Evolutionary conservation across 139 green algal species (phyloP).

Genomic region (Chlamydomonas schloesseri): DNA sequence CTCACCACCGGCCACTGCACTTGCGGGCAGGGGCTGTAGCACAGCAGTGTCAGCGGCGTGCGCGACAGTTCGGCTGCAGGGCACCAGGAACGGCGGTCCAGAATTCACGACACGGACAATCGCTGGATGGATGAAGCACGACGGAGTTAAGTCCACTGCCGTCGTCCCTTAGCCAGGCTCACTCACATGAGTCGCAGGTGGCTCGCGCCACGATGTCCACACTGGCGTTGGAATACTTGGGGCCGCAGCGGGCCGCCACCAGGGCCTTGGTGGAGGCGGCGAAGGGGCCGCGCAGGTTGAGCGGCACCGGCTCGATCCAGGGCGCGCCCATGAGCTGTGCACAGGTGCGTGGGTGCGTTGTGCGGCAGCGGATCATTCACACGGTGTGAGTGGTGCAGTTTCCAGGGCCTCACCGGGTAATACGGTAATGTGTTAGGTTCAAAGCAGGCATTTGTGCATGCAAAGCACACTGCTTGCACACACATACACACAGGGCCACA

Average conservation of each 20-base stretch:
- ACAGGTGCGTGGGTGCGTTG: not conserved
- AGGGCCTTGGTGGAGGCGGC: not conserved
- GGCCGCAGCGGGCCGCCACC: not conserved
- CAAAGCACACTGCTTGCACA: no score
- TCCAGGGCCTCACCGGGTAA: no score
- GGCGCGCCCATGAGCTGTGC: not conserved
- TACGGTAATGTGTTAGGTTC: no score
- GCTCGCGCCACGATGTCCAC: not conserved
- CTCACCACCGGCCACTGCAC: not conserved
- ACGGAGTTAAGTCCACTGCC: no score
- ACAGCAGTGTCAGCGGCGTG: not conserved
- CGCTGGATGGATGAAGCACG: no score
- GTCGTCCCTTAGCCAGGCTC: no score
- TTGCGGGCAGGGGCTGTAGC: not conserved
- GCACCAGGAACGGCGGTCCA: no score
- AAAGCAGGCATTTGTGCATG: no score
- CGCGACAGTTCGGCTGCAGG: not conserved
- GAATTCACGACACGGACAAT: no score
- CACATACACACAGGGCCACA: no score
- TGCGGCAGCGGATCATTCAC: no score
- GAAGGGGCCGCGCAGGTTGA: not conserved
- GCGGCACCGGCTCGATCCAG: not conserved
- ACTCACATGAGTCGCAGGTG: not conserved
- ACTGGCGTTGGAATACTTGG: not conserved
- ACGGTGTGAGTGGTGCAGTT: no score